These are phyloP conservation scores for Martensiomyces pterosporus DNA, from an alignment of 192 early-diverging fungal species.

Conservation along the genomic window DNA sequence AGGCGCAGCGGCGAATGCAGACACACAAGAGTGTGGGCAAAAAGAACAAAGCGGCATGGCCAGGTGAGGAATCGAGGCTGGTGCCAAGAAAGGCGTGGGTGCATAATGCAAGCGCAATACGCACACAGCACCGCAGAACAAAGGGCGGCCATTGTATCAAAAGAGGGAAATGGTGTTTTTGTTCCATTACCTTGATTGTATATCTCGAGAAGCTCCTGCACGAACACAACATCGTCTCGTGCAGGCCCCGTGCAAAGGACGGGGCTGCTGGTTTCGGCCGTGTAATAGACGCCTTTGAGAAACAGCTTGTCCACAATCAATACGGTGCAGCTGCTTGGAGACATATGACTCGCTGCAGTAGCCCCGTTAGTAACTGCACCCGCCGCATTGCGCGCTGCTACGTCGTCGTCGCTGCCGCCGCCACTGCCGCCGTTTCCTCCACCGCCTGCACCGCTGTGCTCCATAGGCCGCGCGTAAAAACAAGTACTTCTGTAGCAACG, in stretches of 20 bases:
- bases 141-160: too few species aligned
- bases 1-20: too few species aligned
- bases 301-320: conserved; percentile 50
- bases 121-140: too few species aligned
- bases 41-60: too few species aligned
- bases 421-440: background rate
- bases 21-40: too few species aligned
- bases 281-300: conserved; percentile 44
- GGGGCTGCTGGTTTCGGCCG: conserved; percentile 25
- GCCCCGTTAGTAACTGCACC: conserved; percentile 12
- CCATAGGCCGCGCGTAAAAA: too few species aligned
- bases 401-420: too few species aligned
- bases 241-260: conserved; percentile 40
- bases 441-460: too few species aligned
- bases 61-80: too few species aligned
- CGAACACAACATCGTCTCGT: conserved; percentile 49
- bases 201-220: conserved; percentile 51
- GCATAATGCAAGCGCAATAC: too few species aligned
- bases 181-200: conserved; percentile 44
- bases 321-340: conserved; percentile 47
- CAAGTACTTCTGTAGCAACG: too few species aligned
- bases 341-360: conserved; percentile 30
- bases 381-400: conserved; percentile 6
- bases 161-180: background rate
- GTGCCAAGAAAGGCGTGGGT: too few species aligned